Evolutionary conservation across 805 yeast genomes (phyloP), one percentile per base, ranked within the genome.

Genomic region (Grigorovia yakushimaensis): DNA sequence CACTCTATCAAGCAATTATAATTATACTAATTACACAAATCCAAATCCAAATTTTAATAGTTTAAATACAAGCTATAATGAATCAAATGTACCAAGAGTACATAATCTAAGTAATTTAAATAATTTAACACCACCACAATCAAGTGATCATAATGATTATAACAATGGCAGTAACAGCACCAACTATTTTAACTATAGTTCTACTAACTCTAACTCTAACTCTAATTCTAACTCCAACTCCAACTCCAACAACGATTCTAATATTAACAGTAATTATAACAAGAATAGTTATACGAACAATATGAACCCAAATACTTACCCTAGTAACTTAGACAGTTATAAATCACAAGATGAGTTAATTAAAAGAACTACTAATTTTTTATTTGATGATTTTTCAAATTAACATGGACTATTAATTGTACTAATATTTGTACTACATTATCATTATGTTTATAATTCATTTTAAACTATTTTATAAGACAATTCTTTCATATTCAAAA

Each of bases 281-380:
- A 30, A 6, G 9, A 9, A 24, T 24, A 24, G 27, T 24, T 24
- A 24, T 24, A 24, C 9, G 9, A 24, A 24, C 9, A 24, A 6
- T 7, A 24, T 9, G 9, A 7, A 10, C 33, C 9, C 33, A 27
- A 27, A 7, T 15, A 5, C 13, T 7, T 27, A 10, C 9, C 33
- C 33, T 10, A 27, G 13, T 27, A 27, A 27, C 13, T 27, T 27
- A 27, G 33, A 33, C 3, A 33, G 15, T 33, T 33, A 15, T 33
- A 33, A 33, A 33, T 33, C 37, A 33, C 37, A 33, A n/a, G 37
- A 33, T 33, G 37, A 33, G 15, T 15, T 33, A 33, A n/a, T 33
- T 33, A 33, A 33, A 33, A 42, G 37, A 22, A 42, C 45, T n/a
- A 33, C 37, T 13, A 39, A 42, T 22, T 39, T 35, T 17, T 39